Evolutionary conservation across 2,329 filamentous ascomycete genomes (phyloP), one percentile per base, ranked within the genome.

Genomic region (Rhynchosporium secalis): DNA sequence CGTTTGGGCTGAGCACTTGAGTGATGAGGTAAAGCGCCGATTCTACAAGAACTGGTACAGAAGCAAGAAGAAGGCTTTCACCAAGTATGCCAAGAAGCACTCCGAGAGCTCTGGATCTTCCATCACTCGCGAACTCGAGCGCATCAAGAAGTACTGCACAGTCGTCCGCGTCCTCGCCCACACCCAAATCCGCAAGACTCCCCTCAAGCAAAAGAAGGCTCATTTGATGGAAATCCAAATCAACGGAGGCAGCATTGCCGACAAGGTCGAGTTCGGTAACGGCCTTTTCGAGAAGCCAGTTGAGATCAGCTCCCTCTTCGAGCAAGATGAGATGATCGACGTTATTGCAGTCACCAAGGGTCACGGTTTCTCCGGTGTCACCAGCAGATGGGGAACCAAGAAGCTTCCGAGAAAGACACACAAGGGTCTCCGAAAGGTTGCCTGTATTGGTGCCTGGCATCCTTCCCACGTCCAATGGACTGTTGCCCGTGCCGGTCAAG

Each of bases 1-100:
- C 78, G 92, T 99, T 79, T 99, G 95, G 95, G 95, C 95, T 78
- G 95, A 98, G 88, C 95, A 99, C 81, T 82, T 99, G 81, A 91
- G 90, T 83, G 95, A 99, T 81, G 95, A 98, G 85, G 79, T 99
- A 81, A 96, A 96, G 90, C 91, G 95, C 77, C 91, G 95, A 79
- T 99, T 99, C 92, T 99, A 99, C 91, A 98, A 98, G 92, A 99
- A 99, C 90, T 99, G 95, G 95, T 99, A 99, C 91, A 96, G 96
- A 90, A 92, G 88, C 87, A 99, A 99, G 93, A 98, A 97, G 92
- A 99, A 99, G 94, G 95, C 95, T 69, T 99, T 99, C 86, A 99
- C 95, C 87, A 97, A 96, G 87, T 99, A 99, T 84, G 92, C 95
- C 86, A 99, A 98, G 92, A 94, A 96, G 89, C 92, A 98, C 89